Base-by-base conservation (phyloP, 108 stramenopile genomes). In the Skeletonema grethae region DNA sequence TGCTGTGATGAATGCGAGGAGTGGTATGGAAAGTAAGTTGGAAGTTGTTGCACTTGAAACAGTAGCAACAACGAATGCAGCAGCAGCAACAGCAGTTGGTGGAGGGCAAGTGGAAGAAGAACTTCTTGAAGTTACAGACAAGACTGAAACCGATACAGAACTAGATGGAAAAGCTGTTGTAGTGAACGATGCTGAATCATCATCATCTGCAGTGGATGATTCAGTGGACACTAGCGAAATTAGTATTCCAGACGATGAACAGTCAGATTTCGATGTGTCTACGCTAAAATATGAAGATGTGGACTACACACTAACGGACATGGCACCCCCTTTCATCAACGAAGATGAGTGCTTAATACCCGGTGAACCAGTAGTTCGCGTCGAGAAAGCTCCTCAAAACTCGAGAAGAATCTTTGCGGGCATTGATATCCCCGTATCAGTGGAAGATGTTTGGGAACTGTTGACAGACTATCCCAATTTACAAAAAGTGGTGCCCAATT, bases 381-480 rank as follows among this genome's bases (percentile, higher is more conserved):
- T 96, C 13, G 93, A 96, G 69, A 90, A 86, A 68, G 95, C 95
- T 61, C 92, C 95, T 12, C 85, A 90, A 58, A 96, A 96, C 75
- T 89, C 91, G 0, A 55, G 95, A 10, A 69, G 95, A n/a, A 96
- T 96, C 43, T 96, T 89, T 80, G 91, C 95, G 8, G 92, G 92
- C 1, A 90, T 96, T 72, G 95, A 96, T 73, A 93, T 96, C 50
- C 74, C 87, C 63, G 90, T 85, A 2, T 84, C 86, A 67, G 85
- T 88, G 1, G 93, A 94, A 45, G 86, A 76, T 39, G 89, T 96
- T 7, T 96, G 95, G 95, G 83, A 88, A 38, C 73, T 92, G 1
- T 69, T 95, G 22, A 93, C 93, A 1, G 85, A 96, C 29, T 96
- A 96, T 67, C 75, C 65, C 16, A 75, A 90, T 72, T 61, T 96